These are phyloP conservation scores for Wallacemonas sp. DNA, from an alignment of 208 protist species.

Conservation along the genomic window DNA sequence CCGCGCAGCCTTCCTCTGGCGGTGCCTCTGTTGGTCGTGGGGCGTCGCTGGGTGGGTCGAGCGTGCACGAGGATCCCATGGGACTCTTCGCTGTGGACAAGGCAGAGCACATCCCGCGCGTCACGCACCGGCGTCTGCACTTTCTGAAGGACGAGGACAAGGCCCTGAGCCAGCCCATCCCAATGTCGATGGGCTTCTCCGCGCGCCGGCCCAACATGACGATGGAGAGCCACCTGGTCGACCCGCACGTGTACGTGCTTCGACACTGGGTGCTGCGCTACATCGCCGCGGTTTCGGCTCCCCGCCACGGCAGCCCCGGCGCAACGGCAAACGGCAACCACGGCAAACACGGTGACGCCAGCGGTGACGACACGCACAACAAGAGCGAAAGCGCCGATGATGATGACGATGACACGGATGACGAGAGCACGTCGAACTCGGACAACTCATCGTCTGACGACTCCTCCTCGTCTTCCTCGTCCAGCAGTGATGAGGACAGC, in stretches of 20 bases:
- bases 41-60: not conserved
- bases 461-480: not conserved
- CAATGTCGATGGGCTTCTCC: slow-evolving; percentile 64
- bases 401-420: not conserved
- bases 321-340: not conserved
- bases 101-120: not conserved
- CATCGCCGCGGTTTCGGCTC: slow-evolving; percentile 33
- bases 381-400: not conserved
- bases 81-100: not conserved
- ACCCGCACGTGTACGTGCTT: slow-evolving; percentile 75
- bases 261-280: slow-evolving; percentile 72
- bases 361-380: not conserved
- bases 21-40: not conserved
- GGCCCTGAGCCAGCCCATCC: slow-evolving; percentile 28
- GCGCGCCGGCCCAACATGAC: slow-evolving; percentile 69
- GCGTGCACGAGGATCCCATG: not conserved
- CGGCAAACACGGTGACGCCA: not conserved
- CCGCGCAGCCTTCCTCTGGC: not conserved
- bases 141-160: slow-evolving; percentile 58
- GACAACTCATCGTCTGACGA: not conserved
- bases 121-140: slow-evolving; percentile 65
- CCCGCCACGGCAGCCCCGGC: not conserved
- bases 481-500: not conserved
- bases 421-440: not conserved
- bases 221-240: slow-evolving; percentile 61